Base-by-base conservation (phyloP, 306 rosid genomes). In the Vigna nakashimae region DNA sequence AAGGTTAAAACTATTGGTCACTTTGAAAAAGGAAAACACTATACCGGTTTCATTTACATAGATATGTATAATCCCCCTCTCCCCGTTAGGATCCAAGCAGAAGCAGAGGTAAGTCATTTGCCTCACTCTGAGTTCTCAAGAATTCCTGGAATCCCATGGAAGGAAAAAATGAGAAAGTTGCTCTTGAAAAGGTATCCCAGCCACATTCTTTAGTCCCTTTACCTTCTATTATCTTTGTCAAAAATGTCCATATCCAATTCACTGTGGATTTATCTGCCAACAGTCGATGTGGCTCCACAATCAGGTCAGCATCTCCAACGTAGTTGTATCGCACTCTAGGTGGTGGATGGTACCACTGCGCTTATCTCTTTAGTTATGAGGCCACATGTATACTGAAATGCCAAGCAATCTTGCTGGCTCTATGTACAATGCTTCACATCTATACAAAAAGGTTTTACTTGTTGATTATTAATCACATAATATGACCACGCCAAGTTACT, bases 251-350 rank as follows among this genome's bases (percentile, higher is more conserved):
- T 66, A 55, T 77, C 58, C 56, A 53, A 74, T 83, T 64, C 38
- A 63, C 58, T 36, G 70, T 32, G 62, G 60, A 71, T 64, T 38
- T 70, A 65, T 78, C 69, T 60, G 75, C 82, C 12, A 69, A 76
- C 69, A 72, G 59, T 70, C 32, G 13, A 52, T 4, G 73, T 63
- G 65, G 76, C 62, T 72, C 77, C 66, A 75, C 77, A 71, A 64
- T 49, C 50, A 11, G 50, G 82, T 71, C 86, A 82, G 76, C 56
- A 62, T 80, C 65, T 86, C 84, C 78, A 70, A 78, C 28, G 72
- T 45, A 87, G 91, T 86, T 87, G 90, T 86, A 74, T 46, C 84
- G 80, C 94, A 88, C 87, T 87, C 60, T 20, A 76, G 72, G 46
- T 34, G 48, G 65, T 72, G 75, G 65, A 15, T 42, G 20, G 53